Evolutionary conservation across 768 basidiomycete species (phyloP).

Genomic region (Kwoniella sp.): DNA sequence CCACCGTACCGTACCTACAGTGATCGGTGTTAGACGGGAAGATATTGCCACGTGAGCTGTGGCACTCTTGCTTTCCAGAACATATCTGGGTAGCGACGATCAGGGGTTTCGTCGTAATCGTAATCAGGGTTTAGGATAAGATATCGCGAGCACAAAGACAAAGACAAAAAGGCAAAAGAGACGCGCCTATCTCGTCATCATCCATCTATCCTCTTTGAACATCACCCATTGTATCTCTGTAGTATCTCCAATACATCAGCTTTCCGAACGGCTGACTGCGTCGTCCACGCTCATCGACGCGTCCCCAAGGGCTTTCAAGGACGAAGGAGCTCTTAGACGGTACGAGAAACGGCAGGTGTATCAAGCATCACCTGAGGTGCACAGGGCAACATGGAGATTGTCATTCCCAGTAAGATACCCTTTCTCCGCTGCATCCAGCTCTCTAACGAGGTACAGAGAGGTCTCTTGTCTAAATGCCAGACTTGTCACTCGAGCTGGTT

Average conservation of each 20-base stretch:
- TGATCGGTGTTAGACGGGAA: conserved; percentile 5
- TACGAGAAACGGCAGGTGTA: no score
- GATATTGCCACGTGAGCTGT: conserved; percentile 16
- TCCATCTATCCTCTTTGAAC: no score
- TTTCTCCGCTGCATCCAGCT: no score
- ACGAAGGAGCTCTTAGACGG: no score
- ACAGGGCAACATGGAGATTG: conserved; percentile 14
- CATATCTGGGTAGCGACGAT: background rate
- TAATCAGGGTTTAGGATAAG: background rate
- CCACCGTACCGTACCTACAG: background rate
- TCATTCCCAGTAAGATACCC: conserved; percentile 21
- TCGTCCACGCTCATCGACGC: no score
- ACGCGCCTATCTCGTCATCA: background rate
- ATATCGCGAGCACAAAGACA: background rate
- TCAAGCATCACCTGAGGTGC: background rate
- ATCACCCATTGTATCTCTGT: no score
- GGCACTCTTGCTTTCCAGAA: no score
- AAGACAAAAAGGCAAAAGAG: background rate
- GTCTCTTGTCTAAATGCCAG: no score
- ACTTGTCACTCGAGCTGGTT: background rate
- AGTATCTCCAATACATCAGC: no score
- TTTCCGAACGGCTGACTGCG: no score
- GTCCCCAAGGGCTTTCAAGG: no score
- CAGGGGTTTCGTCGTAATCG: background rate
- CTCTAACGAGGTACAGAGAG: no score